phyloP scores from a whole-genome alignment of 805 yeast genomes.

The Wickerhamomyces tratensis region DNA sequence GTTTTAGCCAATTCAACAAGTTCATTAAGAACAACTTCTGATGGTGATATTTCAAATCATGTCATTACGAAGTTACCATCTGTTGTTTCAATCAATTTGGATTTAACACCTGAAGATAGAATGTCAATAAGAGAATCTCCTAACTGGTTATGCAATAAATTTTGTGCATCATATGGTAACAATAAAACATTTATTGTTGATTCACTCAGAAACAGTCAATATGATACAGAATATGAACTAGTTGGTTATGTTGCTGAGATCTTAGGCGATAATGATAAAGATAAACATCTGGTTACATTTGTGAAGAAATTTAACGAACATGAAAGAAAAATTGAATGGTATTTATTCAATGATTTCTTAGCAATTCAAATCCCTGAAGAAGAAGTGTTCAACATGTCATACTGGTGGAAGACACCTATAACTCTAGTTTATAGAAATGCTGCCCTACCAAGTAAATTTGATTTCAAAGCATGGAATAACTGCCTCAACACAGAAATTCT shows the following conservation, averaged over 20 bases:
- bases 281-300: conserved; percentile 52
- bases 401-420: conserved; percentile 81
- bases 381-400: conserved; percentile 67
- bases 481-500: conserved; percentile 54
- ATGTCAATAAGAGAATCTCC: conserved; percentile 35
- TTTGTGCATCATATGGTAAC: conserved; percentile 35
- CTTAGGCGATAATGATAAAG: conserved; percentile 30
- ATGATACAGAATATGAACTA: conserved; percentile 40
- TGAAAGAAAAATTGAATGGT: conserved; percentile 43
- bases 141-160: conserved; percentile 56
- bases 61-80: conserved; percentile 47
- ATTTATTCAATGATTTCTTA: conserved; percentile 82
- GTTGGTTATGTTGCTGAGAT: conserved; percentile 66
- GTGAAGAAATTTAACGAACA: conserved; percentile 32
- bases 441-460: conserved; percentile 31
- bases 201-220: conserved; percentile 20
- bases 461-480: conserved; percentile 36
- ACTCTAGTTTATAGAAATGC: conserved; percentile 53
- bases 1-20: no score
- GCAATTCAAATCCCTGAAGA: conserved; percentile 65
- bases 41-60: no score
- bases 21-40: no score
- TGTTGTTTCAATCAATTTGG: conserved; percentile 51
- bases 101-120: conserved; percentile 46
- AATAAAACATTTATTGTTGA: conserved; percentile 28